Conservation (phyloP, 2,329 filamentous ascomycete species). For the Trichoderma atroviride region DNA sequence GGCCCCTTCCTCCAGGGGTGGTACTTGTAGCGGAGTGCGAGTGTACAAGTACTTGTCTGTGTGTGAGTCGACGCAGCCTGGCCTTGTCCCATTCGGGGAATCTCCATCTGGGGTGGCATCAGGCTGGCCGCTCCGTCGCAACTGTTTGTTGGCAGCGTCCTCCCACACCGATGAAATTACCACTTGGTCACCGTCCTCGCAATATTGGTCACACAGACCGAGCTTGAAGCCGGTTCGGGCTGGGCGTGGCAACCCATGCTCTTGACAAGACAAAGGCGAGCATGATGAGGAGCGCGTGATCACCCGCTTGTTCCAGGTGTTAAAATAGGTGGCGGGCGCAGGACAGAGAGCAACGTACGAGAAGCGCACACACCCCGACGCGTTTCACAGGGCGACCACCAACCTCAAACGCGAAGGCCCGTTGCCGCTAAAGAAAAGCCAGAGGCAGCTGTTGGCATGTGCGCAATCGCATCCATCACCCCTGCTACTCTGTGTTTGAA, state of each 20-base stretch:
- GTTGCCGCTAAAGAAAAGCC: constrained; percentile 18
- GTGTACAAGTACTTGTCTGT: neutral
- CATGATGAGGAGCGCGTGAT: constrained; percentile 16
- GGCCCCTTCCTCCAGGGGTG: constrained; percentile 16
- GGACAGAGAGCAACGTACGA: constrained; percentile 2
- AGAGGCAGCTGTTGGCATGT: constrained; percentile 16
- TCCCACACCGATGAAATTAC: constrained; percentile 3
- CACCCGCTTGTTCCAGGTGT: constrained; percentile 1
- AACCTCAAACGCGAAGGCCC: constrained; percentile 19
- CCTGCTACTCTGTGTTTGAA: constrained; percentile 5
- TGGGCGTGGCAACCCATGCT: neutral
- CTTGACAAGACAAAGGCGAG: neutral
- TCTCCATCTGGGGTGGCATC: constrained; percentile 14
- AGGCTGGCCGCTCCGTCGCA: neutral
- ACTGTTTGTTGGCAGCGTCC: constrained; percentile 1
- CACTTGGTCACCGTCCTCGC: neutral
- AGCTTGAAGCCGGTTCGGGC: neutral
- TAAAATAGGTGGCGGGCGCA: neutral
- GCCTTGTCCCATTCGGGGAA: constrained; percentile 5
- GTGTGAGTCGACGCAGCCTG: constrained; percentile 19
- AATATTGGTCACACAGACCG: constrained; percentile 8
- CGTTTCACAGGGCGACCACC: constrained; percentile 11
- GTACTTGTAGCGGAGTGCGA: neutral
- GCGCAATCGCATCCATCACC: constrained; percentile 18
- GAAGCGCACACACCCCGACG: neutral